Percentiles rank a stretch among this genome's conserved stretches.
These are phyloP conservation scores for Inga oerstediana DNA, from an alignment of 306 rosid species.

Conservation along the genomic window DNA sequence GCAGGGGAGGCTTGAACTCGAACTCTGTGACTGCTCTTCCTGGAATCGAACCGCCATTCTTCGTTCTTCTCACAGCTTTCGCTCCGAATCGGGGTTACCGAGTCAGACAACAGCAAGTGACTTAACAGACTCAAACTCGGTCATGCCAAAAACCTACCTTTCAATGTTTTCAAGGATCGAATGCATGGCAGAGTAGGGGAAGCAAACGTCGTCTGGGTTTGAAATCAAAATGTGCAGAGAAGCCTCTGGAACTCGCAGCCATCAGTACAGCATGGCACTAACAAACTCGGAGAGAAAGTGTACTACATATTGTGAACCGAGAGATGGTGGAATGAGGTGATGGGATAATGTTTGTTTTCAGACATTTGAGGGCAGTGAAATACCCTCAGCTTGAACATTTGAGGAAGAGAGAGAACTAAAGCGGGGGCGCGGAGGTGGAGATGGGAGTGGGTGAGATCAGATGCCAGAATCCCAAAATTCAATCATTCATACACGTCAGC, in stretches of 20 bases:
- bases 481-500: too few species aligned
- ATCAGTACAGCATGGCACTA: constrained; percentile 52
- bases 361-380: too few species aligned
- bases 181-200: constrained; percentile 11
- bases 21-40: not conserved
- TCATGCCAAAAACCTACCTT: constrained; percentile 35
- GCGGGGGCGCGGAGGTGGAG: too few species aligned
- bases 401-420: too few species aligned
- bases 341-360: too few species aligned
- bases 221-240: constrained; percentile 64
- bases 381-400: too few species aligned
- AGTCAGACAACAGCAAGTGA: constrained; percentile 22
- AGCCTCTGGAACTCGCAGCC: constrained; percentile 74
- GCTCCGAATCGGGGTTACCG: constrained; percentile 30
- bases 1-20: not conserved
- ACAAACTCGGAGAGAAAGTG: not conserved
- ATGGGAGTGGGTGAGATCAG: too few species aligned
- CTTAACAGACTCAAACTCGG: constrained; percentile 41
- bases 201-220: constrained; percentile 40
- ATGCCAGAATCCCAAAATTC: too few species aligned
- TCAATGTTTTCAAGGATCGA: constrained; percentile 47
- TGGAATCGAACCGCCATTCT: not conserved
- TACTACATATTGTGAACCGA: too few species aligned
- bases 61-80: not conserved
- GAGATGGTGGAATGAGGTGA: too few species aligned